phyloP scores from a whole-genome alignment of 768 basidiomycete species.

The Rhodotorula sphaerocarpa region DNA sequence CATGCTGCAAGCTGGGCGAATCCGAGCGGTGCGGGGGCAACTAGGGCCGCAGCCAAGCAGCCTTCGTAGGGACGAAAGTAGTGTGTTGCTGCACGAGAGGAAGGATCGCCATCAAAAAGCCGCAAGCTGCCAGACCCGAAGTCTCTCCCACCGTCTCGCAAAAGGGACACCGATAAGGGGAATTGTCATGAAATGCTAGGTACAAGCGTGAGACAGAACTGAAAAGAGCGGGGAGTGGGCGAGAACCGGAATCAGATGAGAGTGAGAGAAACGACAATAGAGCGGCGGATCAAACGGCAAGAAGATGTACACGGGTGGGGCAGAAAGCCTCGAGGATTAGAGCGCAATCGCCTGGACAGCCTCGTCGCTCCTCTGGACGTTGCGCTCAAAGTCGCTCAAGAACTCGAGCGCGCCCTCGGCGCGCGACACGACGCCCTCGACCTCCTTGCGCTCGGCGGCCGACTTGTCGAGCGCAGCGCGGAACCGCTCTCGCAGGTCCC shows the following conservation, averaged over 20 bases:
- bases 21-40: too few species aligned
- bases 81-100: too few species aligned
- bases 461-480: constrained; percentile 69
- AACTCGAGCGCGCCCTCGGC: constrained; percentile 66
- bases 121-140: too few species aligned
- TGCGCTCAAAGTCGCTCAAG: constrained; percentile 48
- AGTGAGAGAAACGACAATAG: neutral
- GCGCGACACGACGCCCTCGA: constrained; percentile 51
- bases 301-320: neutral
- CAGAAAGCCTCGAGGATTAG: neutral
- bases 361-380: constrained; percentile 4
- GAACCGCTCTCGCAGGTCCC: constrained; percentile 81
- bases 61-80: too few species aligned
- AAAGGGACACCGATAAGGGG: too few species aligned
- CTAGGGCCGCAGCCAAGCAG: too few species aligned
- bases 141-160: too few species aligned
- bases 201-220: too few species aligned
- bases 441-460: constrained; percentile 58
- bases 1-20: constrained; percentile 44
- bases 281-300: neutral
- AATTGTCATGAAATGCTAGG: too few species aligned
- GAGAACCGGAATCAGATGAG: neutral
- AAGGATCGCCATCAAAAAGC: too few species aligned
- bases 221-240: too few species aligned
- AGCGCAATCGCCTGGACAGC: neutral